Evolutionary conservation across 345 rosid species (phyloP).

Genomic region (Gynandropsis gynandra): DNA sequence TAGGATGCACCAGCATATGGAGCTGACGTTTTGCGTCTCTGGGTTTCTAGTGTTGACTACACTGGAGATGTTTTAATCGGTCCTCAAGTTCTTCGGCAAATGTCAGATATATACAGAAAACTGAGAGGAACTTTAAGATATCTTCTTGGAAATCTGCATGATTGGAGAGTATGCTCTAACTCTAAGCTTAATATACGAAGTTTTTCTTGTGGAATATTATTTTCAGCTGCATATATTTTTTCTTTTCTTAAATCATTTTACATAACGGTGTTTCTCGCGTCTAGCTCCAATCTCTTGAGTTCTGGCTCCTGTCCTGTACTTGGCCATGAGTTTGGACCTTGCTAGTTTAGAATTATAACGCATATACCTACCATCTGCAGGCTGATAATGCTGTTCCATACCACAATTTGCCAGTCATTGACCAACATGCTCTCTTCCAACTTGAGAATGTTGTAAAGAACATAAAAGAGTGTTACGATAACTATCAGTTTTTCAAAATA

Average conservation of each 20-base stretch:
- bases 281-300: background rate
- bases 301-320: background rate
- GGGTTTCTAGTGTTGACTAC: constrained; percentile 99
- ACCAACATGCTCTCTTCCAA: constrained; percentile 81
- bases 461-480: constrained; percentile 67
- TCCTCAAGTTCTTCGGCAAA: constrained; percentile 77
- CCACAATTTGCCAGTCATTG: constrained; percentile 78
- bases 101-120: constrained; percentile 88
- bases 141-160: constrained; percentile 91
- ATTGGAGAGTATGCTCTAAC: constrained; percentile 63
- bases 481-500: constrained; percentile 80
- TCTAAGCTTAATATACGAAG: constrained; percentile 4
- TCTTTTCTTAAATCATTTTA: constrained; percentile 2
- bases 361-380: constrained; percentile 37
- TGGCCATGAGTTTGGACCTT: background rate
- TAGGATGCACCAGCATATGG: constrained; percentile 95
- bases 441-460: constrained; percentile 73
- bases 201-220: background rate
- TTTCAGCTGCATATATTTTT: background rate
- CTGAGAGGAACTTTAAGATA: constrained; percentile 86
- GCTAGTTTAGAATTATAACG: background rate
- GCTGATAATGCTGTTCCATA: constrained; percentile 62
- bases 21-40: constrained; percentile 87
- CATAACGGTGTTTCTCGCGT: background rate
- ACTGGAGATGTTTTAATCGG: constrained; percentile 79